Evolutionary conservation across 305 asterid species (phyloP), one percentile per base, ranked within the genome.

Genomic region (Caryopteris hybrid): DNA sequence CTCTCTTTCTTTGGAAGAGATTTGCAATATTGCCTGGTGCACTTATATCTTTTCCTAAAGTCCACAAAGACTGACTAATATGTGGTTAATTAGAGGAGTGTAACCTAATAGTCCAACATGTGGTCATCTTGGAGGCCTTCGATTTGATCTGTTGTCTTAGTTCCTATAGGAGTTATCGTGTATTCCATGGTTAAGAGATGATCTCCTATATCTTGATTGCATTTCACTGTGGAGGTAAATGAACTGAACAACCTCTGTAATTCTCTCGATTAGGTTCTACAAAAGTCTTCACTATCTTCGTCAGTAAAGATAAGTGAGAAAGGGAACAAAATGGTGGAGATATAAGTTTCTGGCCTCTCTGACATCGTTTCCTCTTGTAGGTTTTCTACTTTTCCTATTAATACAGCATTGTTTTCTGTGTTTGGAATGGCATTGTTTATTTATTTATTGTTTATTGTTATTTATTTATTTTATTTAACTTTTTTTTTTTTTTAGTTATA

Each of bases 311-410:
- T 38, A 25, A 23, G 48, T 22, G 33, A 21, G 55, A 13, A 50
- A 51, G 64, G 70, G 55, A 42, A 54, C 17, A 46, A 55, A 43
- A 69, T 6, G 53, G 38, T 63, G 41, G 4, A 41, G n/a, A n/a
- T n/a, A 68, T 68, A 12, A 41, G 57, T n/a, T 58, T 61, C 43
- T 53, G n/a, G 1, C 53, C 39, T n/a, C 42, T 27, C 43, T 9
- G 21, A 57, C 25, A 54, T 58, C 22, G 34, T 45, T 60, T 60
- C 38, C 48, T 31, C 4, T 60, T 67, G 53, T 47, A n/a, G 36
- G 14, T 51, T 22, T 50, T 34, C 14, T n/a, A n/a, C 25, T 50
- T 54, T 74, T 27, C 47, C 38, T 43, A 25, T 61, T 43, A 3
- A 43, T 51, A 36, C 1, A 7, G 27, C 59, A 6, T 2, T 17